Evolutionary conservation across 768 basidiomycete species (phyloP).

Genomic region (Boletus rubroflammeus): DNA sequence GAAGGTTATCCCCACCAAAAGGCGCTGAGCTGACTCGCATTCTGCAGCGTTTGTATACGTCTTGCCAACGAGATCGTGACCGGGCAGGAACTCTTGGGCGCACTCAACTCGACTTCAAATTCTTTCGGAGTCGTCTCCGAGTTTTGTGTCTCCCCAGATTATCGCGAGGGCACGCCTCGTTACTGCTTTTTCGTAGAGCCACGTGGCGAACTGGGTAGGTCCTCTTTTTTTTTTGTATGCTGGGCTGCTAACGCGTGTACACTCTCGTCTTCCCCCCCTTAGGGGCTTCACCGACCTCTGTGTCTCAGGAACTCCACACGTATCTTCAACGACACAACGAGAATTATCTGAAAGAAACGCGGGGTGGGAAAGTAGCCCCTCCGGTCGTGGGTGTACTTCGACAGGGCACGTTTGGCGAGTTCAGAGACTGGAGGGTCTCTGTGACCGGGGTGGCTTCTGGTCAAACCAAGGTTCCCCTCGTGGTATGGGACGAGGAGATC

Average conservation of each 20-base stretch:
- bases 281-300: slow-evolving; percentile 2
- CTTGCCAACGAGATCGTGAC: slow-evolving; percentile 24
- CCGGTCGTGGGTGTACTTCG: slow-evolving; percentile 17
- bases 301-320: slow-evolving; percentile 3
- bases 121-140: slow-evolving; percentile 22
- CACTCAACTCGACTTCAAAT: slow-evolving; percentile 11
- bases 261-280: neutral
- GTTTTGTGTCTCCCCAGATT: slow-evolving; percentile 18
- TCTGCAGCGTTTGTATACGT: slow-evolving; percentile 13
- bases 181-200: slow-evolving; percentile 22
- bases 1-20: neutral
- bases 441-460: slow-evolving; percentile 14
- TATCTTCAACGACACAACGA: slow-evolving; percentile 12
- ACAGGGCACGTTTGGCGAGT: slow-evolving; percentile 20
- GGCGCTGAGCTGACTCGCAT: neutral
- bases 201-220: slow-evolving; percentile 8
- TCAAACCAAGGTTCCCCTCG: slow-evolving; percentile 20
- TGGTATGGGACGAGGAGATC: slow-evolving; percentile 13
- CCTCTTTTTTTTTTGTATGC: neutral
- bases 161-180: slow-evolving; percentile 13
- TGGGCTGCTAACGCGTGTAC: neutral
- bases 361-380: slow-evolving; percentile 1
- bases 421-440: slow-evolving; percentile 19
- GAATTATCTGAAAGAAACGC: slow-evolving; percentile 15
- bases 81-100: slow-evolving; percentile 18